Evolutionary conservation across 1,284 basidiomycete genomes (phyloP), one percentile per base, ranked within the genome.

Genomic region (Austroboletus novae-zelandiae): DNA sequence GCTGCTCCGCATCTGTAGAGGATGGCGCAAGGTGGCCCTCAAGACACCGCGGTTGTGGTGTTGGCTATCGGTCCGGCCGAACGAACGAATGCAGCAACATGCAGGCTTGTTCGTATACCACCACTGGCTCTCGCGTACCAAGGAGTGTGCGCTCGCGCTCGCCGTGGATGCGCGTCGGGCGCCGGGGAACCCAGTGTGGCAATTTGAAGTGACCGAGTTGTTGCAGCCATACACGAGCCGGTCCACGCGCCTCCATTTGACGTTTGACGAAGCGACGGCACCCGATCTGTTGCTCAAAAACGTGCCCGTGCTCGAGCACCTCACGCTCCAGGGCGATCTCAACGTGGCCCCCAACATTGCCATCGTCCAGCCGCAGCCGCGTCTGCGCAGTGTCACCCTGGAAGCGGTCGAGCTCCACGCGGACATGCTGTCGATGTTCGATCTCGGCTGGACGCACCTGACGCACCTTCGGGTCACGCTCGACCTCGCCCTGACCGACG

Each of bases 11-110:
- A 39, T 66, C 15, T 60, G 63, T 37, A 54, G 54, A 10, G 15
- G 37, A 8, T 66, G 60, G 60, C 50, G 63, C 29, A 61, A 47
- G 42, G 54, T 64, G 3, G 54, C 61, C n/a, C 7, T 66, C 15
- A 42, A 61, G 11, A 58, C 57, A 1, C 61, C 60, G 18, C 48
- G 61, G 32, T 39, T 61, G 29, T 61, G 60, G 60, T 54, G 61
- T 23, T 61, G 63, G 31, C 36, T 61, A 9, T 49, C 46, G 5
- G 53, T 63, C 25, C 44, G 56, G 5, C 56, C 55, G n/a, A 47
- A 51, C 13, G 45, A 45, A 23, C 41, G 43, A 34, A 47, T 48
- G 11, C 40, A 48, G 25, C 56, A 48, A 32, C 59, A 56, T 23
- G 20, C 20, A 27, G 46, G 52, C n/a, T 17, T 56, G 30, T 62